Evolutionary conservation across 805 yeast species (phyloP).

Genomic region (Kluyveromyces nonfermentans): DNA sequence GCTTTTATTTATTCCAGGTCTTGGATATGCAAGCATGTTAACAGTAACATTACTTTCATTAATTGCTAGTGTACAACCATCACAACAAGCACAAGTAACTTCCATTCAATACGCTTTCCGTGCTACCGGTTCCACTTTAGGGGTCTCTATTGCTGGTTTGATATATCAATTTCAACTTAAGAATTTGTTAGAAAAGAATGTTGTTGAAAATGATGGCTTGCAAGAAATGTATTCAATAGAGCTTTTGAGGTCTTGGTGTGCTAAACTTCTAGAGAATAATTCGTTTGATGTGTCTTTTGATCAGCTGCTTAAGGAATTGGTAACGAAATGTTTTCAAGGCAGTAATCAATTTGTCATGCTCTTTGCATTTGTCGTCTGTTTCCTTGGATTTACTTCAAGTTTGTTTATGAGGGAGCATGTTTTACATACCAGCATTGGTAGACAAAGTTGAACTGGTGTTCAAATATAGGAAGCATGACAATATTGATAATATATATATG

Average conservation of each 20-base stretch:
- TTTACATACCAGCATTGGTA: constrained; percentile 39
- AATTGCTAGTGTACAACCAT: constrained; percentile 62
- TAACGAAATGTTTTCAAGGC: constrained; percentile 36
- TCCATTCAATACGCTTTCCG: constrained; percentile 81
- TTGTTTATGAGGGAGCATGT: constrained; percentile 47
- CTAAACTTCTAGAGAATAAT: constrained; percentile 4
- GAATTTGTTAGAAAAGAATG: constrained; percentile 18
- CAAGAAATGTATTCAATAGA: constrained; percentile 1
- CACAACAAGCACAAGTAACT: constrained; percentile 72
- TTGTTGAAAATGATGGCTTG: constrained; percentile 4
- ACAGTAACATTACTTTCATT: constrained; percentile 67
- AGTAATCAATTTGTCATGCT: constrained; percentile 44
- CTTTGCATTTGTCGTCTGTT: constrained; percentile 35
- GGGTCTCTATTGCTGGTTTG: constrained; percentile 61
- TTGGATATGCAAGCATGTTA: constrained; percentile 56
- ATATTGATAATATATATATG: too few relatives aligned
- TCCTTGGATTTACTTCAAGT: constrained; percentile 34
- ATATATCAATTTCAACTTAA: constrained; percentile 46
- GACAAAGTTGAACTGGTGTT: constrained; percentile 2
- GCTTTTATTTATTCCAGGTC: constrained; percentile 45
- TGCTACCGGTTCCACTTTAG: constrained; percentile 71
- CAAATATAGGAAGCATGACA: neutral
- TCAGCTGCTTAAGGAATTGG: constrained; percentile 36
- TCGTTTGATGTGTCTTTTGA: constrained; percentile 7
- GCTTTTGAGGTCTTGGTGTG: constrained; percentile 4